Evolutionary conservation across 2,329 filamentous ascomycete genomes (phyloP).

Genomic region (Trichoderma sp.): DNA sequence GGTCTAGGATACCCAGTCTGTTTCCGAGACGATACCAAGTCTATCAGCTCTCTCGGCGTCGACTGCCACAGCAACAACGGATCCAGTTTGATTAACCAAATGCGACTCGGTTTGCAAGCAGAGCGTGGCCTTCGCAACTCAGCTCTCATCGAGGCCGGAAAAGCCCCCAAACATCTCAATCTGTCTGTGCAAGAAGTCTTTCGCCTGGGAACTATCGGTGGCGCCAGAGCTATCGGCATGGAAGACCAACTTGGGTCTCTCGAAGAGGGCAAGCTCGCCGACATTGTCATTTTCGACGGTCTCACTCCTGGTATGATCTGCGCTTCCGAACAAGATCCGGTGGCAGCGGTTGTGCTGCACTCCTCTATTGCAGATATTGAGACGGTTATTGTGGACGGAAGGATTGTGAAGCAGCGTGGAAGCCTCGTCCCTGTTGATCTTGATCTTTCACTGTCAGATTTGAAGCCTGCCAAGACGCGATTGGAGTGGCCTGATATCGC

Average conservation of each 20-base stretch:
- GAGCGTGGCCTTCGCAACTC: constrained; percentile 25
- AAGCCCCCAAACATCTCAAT: background rate
- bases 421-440: constrained; percentile 28
- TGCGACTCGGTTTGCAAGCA: constrained; percentile 21
- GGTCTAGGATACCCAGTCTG: constrained; percentile 31
- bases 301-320: constrained; percentile 22
- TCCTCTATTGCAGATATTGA: constrained; percentile 49
- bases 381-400: constrained; percentile 48
- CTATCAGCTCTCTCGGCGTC: constrained; percentile 23
- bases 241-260: constrained; percentile 44
- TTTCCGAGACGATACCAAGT: constrained; percentile 24
- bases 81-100: constrained; percentile 23
- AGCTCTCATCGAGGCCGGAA: background rate
- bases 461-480: background rate
- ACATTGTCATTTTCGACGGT: constrained; percentile 48
- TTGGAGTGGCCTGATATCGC: constrained; percentile 11
- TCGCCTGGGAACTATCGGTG: constrained; percentile 49
- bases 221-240: constrained; percentile 44
- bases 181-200: constrained; percentile 41
- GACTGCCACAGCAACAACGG: constrained; percentile 26
- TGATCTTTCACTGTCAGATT: background rate
- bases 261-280: constrained; percentile 45
- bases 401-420: constrained; percentile 45
- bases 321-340: constrained; percentile 39
- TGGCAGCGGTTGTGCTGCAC: constrained; percentile 54